phyloP scores from a whole-genome alignment of 2,329 filamentous ascomycete species.

The Pseudomassariella vexata region DNA sequence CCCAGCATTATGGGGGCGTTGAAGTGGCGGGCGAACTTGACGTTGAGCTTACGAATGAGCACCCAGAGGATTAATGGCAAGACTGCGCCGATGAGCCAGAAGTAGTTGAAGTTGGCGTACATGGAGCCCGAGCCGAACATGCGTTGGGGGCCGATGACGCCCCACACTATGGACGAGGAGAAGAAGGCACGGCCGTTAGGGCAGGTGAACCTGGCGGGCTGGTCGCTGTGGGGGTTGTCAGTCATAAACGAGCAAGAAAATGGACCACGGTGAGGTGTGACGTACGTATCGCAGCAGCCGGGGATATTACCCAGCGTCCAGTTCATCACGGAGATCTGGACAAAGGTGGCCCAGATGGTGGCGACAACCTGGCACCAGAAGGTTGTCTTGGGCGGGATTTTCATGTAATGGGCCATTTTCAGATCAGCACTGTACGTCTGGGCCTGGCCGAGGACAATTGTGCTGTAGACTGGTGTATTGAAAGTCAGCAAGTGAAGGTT shows the following conservation, averaged over 20 bases:
- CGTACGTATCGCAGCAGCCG: constrained; percentile 31
- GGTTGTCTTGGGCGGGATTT: constrained; percentile 38
- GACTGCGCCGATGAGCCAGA: constrained; percentile 46
- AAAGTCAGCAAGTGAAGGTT: no score
- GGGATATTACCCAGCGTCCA: constrained; percentile 40
- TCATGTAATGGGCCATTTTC: constrained; percentile 32
- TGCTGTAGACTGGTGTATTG: constrained; percentile 36
- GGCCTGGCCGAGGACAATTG: constrained; percentile 29
- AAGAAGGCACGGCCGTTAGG: constrained; percentile 39
- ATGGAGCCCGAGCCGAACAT: constrained; percentile 48
- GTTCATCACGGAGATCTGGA: constrained; percentile 42
- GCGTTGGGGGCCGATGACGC: constrained; percentile 48
- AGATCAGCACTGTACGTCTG: constrained; percentile 27
- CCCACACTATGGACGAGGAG: constrained; percentile 50
- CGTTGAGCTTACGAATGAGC: constrained; percentile 32
- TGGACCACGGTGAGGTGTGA: constrained; percentile 16
- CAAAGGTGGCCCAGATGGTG: constrained; percentile 39
- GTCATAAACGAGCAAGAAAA: no score
- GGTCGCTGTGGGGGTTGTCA: constrained; percentile 30
- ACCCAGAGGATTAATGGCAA: constrained; percentile 44
- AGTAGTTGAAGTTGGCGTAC: constrained; percentile 46
- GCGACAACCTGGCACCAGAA: constrained; percentile 46
- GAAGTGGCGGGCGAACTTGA: constrained; percentile 40
- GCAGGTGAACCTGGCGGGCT: constrained; percentile 37
- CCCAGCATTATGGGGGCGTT: constrained; percentile 54